A percentile compares a stretch with the other conserved stretches of the same genome.
Evolutionary conservation across 2,329 filamentous ascomycete genomes (phyloP).

Genomic region (Beauveria scarabaeidicola): DNA sequence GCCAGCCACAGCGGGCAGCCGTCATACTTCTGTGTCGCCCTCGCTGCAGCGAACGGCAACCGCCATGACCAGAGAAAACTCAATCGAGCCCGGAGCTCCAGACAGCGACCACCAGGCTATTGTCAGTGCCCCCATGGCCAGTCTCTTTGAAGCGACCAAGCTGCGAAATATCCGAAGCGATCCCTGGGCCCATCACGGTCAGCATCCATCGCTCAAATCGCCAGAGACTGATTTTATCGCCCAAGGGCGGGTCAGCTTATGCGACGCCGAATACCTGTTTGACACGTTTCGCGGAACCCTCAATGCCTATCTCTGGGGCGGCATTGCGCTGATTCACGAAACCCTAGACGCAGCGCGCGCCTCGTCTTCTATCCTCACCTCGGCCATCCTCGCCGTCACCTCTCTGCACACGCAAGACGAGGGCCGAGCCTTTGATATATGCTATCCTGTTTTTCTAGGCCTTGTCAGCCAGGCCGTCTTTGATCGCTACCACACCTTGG

Average conservation of each 20-base stretch:
- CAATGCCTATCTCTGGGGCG: slow-evolving; percentile 26
- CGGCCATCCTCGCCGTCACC: slow-evolving; percentile 25
- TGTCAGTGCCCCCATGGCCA: slow-evolving; percentile 24
- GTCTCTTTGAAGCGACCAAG: slow-evolving; percentile 25
- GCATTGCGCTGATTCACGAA: slow-evolving; percentile 22
- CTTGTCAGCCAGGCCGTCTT: slow-evolving; percentile 51
- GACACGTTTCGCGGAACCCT: slow-evolving; percentile 21
- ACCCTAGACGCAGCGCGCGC: slow-evolving; percentile 20
- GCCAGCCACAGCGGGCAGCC: not conserved
- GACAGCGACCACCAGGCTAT: slow-evolving; percentile 21
- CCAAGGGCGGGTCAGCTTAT: slow-evolving; percentile 19
- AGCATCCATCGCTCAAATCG: slow-evolving; percentile 8
- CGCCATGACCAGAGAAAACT: slow-evolving; percentile 26
- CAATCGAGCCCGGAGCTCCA: slow-evolving; percentile 17
- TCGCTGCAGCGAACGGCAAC: slow-evolving; percentile 16
- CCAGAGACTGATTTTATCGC: slow-evolving; percentile 22
- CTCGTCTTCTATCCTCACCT: slow-evolving; percentile 23
- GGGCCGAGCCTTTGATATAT: slow-evolving; percentile 43
- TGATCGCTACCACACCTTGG: slow-evolving; percentile 41
- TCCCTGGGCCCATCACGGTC: slow-evolving; percentile 15
- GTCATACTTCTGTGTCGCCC: slow-evolving; percentile 11
- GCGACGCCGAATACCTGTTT: slow-evolving; percentile 22
- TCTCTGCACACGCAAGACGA: slow-evolving; percentile 22
- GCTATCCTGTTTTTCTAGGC: slow-evolving; percentile 49
- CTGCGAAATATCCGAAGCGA: slow-evolving; percentile 26